phyloP scores from a whole-genome alignment of 2,329 filamentous ascomycete genomes.

The Aspergillus ruber region DNA sequence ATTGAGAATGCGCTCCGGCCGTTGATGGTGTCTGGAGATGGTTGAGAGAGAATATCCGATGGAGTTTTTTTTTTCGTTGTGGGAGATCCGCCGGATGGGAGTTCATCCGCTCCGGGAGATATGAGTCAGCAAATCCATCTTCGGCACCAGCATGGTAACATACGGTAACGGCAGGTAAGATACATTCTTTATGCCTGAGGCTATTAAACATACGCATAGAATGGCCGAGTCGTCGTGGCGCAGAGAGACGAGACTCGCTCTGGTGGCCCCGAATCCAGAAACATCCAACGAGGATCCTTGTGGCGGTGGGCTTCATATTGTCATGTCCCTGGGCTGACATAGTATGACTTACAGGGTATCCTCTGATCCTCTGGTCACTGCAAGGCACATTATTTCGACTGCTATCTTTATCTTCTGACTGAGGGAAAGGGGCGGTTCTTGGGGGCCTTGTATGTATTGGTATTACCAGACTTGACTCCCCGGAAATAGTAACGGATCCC shows the following conservation, averaged over 20 bases:
- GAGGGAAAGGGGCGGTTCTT: neutral
- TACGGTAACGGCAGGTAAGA: neutral
- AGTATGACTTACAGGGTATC: neutral
- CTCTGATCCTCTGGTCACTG: neutral
- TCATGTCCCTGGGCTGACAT: no score
- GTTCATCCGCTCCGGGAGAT: neutral
- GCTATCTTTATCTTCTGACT: neutral
- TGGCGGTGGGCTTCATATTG: no score
- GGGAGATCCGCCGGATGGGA: neutral
- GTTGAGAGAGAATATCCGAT: slow-evolving; percentile 1
- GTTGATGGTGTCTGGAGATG: slow-evolving; percentile 8
- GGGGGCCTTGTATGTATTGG: neutral
- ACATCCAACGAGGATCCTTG: no score
- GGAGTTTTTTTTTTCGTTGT: slow-evolving; percentile 4
- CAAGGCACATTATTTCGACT: neutral
- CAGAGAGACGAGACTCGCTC: no score
- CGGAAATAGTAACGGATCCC: neutral
- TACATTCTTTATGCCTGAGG: neutral
- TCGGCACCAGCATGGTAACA: neutral
- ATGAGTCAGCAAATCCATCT: neutral
- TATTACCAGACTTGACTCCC: neutral
- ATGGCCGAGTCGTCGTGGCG: neutral
- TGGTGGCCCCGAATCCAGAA: neutral
- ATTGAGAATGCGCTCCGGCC: slow-evolving; percentile 33
- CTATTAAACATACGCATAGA: neutral